Base-by-base conservation (phyloP, 768 basidiomycete genomes). In the Serendipita indica region DNA sequence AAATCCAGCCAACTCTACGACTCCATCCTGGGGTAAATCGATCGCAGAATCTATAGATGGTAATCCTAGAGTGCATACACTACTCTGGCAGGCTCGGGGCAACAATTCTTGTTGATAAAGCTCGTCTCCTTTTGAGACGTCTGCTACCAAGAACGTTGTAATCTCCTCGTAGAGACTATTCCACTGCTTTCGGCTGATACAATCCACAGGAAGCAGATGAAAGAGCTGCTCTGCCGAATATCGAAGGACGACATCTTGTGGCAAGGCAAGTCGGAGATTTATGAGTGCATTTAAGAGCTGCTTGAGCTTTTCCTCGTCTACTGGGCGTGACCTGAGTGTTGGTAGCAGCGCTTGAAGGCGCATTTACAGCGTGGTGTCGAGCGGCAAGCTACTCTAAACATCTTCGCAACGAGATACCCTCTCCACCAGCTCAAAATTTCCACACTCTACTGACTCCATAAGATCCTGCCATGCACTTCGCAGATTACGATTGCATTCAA, bases 1-100 rank as follows among this genome's bases (percentile, higher is more conserved):
- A 18, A 80, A 77, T 7, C 86, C 87, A 28, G 84, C 81, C 34
- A 89, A 72, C 64, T 89, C 85, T 54, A 85, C 71, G 13, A 89
- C 72, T 22, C 74, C 73, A 45, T 74, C 70, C 20, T 10, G 16
- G 3, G 49, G 49, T 7, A 54, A 54, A 16, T 16, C 22, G n/a
- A 54, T 10, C 20, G 3, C 6, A 10, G 16, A 30, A 54, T 54
- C 49, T n/a, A 54, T 54, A 18, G 10, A 3, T 22, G 22, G 5
- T 16, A 18, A 22, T 54, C n/a, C 22, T 22, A 7, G 10, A 22
- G 7, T 16, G 30, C 16, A 3, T 10, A 3, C 22, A 3, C 16
- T 22, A 18, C 10, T 16, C 49, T 27, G 10, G n/a, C n/a, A n/a
- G n/a, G n/a, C n/a, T 16, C 10, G 20, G 7, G 7, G 6, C 16